These are phyloP conservation scores for Termitomyces heimii DNA, from an alignment of 768 basidiomycete genomes.

Conservation along the genomic window DNA sequence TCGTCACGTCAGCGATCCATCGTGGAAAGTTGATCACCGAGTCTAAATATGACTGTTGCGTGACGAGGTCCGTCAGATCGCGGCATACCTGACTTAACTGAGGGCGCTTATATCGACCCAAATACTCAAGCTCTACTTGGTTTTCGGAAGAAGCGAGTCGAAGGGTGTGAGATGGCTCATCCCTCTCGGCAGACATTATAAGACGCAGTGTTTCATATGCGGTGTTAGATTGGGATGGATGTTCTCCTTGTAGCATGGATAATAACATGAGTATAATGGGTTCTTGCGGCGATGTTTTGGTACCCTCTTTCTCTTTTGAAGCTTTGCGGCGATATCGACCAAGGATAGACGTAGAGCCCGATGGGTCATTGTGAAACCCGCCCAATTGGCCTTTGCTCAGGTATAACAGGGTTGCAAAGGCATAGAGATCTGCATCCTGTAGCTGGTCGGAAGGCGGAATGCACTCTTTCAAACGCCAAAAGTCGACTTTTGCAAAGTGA, in stretches of 20 bases:
- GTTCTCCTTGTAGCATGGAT: constrained; percentile 48
- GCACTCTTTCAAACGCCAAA: constrained; percentile 82
- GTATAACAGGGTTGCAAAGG: constrained; percentile 63
- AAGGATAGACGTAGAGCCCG: constrained; percentile 34
- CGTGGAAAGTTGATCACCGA: constrained; percentile 42
- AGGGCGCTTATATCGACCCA: constrained; percentile 37
- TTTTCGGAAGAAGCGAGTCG: constrained; percentile 30
- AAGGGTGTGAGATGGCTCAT: constrained; percentile 18
- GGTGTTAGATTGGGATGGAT: constrained; percentile 41
- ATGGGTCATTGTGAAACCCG: constrained; percentile 51
- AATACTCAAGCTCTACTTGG: constrained; percentile 39
- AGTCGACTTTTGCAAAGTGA: constrained; percentile 54
- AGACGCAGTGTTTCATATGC: constrained; percentile 65
- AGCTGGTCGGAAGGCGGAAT: constrained; percentile 52
- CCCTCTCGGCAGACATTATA: constrained; percentile 37
- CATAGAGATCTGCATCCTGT: constrained; percentile 63
- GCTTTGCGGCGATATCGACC: constrained; percentile 27
- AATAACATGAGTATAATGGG: constrained; percentile 50
- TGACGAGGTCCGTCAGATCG: constrained; percentile 32
- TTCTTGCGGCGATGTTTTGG: constrained; percentile 29
- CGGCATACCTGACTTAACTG: constrained; percentile 25
- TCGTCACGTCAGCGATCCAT: constrained; percentile 62
- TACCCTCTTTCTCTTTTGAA: constrained; percentile 10
- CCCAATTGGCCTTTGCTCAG: constrained; percentile 54
- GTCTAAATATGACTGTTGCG: constrained; percentile 27